Base-by-base conservation (phyloP, 1,139 yeast species). In the Hansenula sp. region DNA sequence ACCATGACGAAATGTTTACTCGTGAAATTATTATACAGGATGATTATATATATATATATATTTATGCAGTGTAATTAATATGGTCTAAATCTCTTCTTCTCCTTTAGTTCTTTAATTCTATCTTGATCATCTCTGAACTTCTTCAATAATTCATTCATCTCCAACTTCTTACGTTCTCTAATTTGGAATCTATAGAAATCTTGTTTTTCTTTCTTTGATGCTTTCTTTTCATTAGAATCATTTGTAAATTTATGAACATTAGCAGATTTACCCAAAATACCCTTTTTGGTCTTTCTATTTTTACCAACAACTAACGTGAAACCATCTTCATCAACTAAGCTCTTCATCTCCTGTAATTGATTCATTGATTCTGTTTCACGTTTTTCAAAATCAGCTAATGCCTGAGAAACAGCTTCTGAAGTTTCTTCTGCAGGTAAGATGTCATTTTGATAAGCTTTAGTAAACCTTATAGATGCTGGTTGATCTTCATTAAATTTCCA, bases 121-220 rank as follows among this genome's bases (percentile, higher is more conserved):
- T 82, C 92, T 67, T 92, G 97, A 64, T 94, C 98, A 47, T 82
- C 80, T 60, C 85, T 88, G 66, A 89, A 94, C 61, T 89, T 86
- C 46, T 67, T 71, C 57, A 92, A 70, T 58, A 94, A 69, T 40
- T 86, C 89, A 59, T 87, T 87, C 87, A 92, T 88, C 62, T 90
- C 96, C 49, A 77, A 79, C 71, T 92, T 92, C 75, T 90, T 92
- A 59, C 79, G 77, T 60, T 94, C 96, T 63, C 98, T 80, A 53
- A 92, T 77, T 67, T 94, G 99, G 78, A 90, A 94, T 55, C 96
- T 75, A 69, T 94, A 94, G 70, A 94, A 92, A 64, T 94, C 97
- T 50, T 76, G 75, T 69, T 89, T 87, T 53, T 89, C 94, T 64
- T 86, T 85, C 68, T 75, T 80, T 62, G 84, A 80, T 64, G 74